phyloP scores from a whole-genome alignment of 2,329 filamentous ascomycete species.

The Didymella segeticola region DNA sequence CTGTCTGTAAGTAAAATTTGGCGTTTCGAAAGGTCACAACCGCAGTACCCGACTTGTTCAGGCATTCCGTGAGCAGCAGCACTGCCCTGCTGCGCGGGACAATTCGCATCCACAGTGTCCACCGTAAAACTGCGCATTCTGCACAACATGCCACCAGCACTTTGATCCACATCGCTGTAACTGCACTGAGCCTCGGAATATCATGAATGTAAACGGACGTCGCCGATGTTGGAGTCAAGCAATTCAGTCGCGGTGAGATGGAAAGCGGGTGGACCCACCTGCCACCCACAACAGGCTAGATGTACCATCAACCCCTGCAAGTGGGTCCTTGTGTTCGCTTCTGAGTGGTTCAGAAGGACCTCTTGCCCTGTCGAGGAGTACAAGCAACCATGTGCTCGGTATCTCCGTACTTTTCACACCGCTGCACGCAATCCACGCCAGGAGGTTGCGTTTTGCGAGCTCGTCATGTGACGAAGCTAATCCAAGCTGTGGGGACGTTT shows the following conservation, averaged over 20 bases:
- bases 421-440: constrained; percentile 25
- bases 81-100: constrained; percentile 9
- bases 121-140: constrained; percentile 17
- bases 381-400: constrained; percentile 25
- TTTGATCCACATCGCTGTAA: constrained; percentile 8
- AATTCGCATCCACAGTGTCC: constrained; percentile 8
- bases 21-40: not conserved
- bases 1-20: not conserved
- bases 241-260: constrained; percentile 33
- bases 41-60: not conserved
- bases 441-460: constrained; percentile 17
- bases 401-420: constrained; percentile 28
- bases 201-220: not conserved
- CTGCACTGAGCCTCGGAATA: not conserved
- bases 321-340: constrained; percentile 15
- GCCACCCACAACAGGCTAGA: constrained; percentile 23
- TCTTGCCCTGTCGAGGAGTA: constrained; percentile 24
- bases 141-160: constrained; percentile 16
- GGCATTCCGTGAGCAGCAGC: constrained; percentile 16
- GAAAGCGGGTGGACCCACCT: constrained; percentile 24
- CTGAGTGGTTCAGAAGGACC: constrained; percentile 24
- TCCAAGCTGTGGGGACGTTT: constrained; percentile 15
- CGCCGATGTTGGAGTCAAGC: constrained; percentile 15
- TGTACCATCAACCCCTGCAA: constrained; percentile 15
- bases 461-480: constrained; percentile 25